Percentiles rank a stretch among this genome's conserved stretches.
phyloP scores from a whole-genome alignment of 169 alveolate species.

The Cryptosporidium felis region DNA sequence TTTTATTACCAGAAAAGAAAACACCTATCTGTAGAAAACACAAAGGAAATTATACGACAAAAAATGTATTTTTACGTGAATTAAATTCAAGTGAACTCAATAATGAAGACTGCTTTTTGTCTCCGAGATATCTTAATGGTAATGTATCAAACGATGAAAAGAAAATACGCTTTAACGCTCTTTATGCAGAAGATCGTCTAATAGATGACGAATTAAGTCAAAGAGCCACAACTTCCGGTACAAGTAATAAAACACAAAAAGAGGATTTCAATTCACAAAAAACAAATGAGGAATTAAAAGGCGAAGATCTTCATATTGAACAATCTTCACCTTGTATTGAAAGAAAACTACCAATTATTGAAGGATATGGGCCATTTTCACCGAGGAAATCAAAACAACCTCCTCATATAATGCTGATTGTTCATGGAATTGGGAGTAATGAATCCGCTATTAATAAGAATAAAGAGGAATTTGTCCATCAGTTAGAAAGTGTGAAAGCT shows the following conservation, averaged over 20 bases:
- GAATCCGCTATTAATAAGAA: constrained; percentile 53
- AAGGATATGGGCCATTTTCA: constrained; percentile 67
- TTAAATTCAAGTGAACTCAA: neutral
- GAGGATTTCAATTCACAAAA: neutral
- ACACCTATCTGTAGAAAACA: neutral
- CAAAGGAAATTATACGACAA: no score
- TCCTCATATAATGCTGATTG: constrained; percentile 61
- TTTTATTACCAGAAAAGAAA: neutral
- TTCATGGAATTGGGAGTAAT: constrained; percentile 66
- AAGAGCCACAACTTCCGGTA: neutral
- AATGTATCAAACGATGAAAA: no score
- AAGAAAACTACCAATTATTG: constrained; percentile 42
- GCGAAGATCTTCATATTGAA: neutral
- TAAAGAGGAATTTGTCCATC: constrained; percentile 56
- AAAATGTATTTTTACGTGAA: no score
- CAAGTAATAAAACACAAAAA: neutral
- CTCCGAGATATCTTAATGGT: no score
- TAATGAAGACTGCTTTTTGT: no score
- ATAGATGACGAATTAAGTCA: no score
- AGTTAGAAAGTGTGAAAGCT: constrained; percentile 47
- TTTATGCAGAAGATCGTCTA: no score
- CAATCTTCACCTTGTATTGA: constrained; percentile 12
- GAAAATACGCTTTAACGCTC: no score
- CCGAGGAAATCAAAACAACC: constrained; percentile 69
- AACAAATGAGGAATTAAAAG: neutral